A percentile compares a stretch with the other conserved stretches of the same genome.
Conservation (phyloP, 1,284 basidiomycete species). For the Anthracocystis walkeri region DNA sequence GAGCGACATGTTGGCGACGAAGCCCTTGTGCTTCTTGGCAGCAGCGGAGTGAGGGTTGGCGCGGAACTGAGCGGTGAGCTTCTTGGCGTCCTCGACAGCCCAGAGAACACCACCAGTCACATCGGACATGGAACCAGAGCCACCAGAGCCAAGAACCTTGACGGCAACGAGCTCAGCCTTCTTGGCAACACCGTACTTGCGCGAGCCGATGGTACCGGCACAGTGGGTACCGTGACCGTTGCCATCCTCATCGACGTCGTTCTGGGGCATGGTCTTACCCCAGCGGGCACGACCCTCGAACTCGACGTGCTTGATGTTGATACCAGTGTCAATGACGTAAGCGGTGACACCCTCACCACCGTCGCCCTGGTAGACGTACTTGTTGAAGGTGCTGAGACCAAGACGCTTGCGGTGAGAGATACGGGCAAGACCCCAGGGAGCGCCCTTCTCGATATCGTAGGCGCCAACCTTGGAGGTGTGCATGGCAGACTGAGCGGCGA, state of each 20-base stretch:
- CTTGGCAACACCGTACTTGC: constrained; percentile 93
- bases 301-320: constrained; percentile 87
- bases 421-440: constrained; percentile 97
- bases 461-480: constrained; percentile 53
- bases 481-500: constrained; percentile 69
- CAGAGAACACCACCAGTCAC: constrained; percentile 79
- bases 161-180: constrained; percentile 91
- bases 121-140: constrained; percentile 94
- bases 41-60: constrained; percentile 78
- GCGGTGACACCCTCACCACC: constrained; percentile 94
- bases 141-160: constrained; percentile 93
- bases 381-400: constrained; percentile 84
- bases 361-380: constrained; percentile 80
- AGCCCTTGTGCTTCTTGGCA: constrained; percentile 84
- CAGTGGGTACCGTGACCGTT: constrained; percentile 82
- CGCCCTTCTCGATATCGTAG: constrained; percentile 75
- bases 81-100: constrained; percentile 79
- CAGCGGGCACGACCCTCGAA: constrained; percentile 83
- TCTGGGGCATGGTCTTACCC: constrained; percentile 71
- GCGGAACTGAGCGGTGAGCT: constrained; percentile 74
- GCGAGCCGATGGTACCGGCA: constrained; percentile 75
- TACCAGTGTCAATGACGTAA: constrained; percentile 80
- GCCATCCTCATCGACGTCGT: constrained; percentile 81
- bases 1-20: constrained; percentile 97
- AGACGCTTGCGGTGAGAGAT: constrained; percentile 88